Conservation (phyloP, 2,329 filamentous ascomycete genomes). For the Xylaria arbuscula region DNA sequence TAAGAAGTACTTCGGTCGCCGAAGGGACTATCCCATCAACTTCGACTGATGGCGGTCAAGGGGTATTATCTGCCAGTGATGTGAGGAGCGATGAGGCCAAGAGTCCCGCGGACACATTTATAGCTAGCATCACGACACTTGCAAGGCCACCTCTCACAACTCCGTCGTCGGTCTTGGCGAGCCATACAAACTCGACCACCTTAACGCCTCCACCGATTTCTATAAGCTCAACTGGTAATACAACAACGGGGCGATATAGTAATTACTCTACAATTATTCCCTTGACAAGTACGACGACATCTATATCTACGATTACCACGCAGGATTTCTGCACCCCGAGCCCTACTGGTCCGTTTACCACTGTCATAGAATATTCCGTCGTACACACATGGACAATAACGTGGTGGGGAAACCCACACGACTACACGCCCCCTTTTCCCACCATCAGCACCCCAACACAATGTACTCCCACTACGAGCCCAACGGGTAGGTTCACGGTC, state of each 20-base stretch:
- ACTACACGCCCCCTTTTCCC: slow-evolving; percentile 61
- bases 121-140: slow-evolving; percentile 29
- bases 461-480: slow-evolving; percentile 49
- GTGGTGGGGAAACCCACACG: slow-evolving; percentile 57
- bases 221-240: slow-evolving; percentile 17
- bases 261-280: slow-evolving; percentile 25
- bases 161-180: slow-evolving; percentile 16
- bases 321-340: slow-evolving; percentile 40
- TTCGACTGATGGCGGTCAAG: slow-evolving; percentile 7
- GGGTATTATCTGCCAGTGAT: not conserved
- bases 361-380: slow-evolving; percentile 56
- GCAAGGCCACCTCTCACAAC: slow-evolving; percentile 24
- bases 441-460: slow-evolving; percentile 54
- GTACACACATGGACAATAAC: slow-evolving; percentile 63
- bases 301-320: slow-evolving; percentile 25
- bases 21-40: not conserved
- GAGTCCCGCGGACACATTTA: slow-evolving; percentile 24
- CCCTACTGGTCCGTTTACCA: slow-evolving; percentile 48
- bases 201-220: slow-evolving; percentile 23
- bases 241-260: slow-evolving; percentile 21
- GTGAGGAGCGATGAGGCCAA: slow-evolving; percentile 9
- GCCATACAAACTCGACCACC: slow-evolving; percentile 23
- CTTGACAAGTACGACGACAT: slow-evolving; percentile 22
- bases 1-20: not conserved
- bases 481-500: slow-evolving; percentile 46